These are phyloP conservation scores for Coemansia erecta DNA, from an alignment of 192 early-diverging fungal genomes.

Conservation along the genomic window DNA sequence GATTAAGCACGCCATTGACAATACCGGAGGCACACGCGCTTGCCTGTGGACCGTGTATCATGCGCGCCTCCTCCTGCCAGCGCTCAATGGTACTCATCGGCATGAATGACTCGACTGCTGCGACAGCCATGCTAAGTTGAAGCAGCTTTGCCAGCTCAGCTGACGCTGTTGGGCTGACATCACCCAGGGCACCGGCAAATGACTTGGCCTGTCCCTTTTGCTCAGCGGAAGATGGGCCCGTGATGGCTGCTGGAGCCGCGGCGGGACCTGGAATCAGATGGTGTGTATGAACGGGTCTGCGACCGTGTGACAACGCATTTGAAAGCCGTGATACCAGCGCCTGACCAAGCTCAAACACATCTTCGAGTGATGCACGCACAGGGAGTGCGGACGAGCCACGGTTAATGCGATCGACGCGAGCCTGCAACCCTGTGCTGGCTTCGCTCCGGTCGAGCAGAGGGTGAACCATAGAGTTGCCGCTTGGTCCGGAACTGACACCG, in stretches of 20 bases:
- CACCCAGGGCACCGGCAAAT: conserved; percentile 22
- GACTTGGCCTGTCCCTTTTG: conserved; percentile 2
- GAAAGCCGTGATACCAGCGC: conserved; percentile 37
- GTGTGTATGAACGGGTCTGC: conserved; percentile 36
- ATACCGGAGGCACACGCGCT: conserved; percentile 62
- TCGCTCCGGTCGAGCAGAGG: conserved; percentile 34
- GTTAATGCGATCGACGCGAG: conserved; percentile 42
- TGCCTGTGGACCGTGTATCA: conserved; percentile 69
- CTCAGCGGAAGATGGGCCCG: conserved; percentile 6
- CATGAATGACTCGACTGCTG: conserved; percentile 67
- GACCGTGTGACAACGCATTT: conserved; percentile 27
- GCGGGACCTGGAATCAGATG: conserved; percentile 16
- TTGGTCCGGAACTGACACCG: conserved; percentile 6
- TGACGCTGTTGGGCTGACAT: conserved; percentile 10
- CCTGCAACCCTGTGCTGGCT: conserved; percentile 22
- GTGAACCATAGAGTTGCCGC: conserved; percentile 36
- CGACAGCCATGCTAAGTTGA: conserved; percentile 26
- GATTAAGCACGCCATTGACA: conserved; percentile 64
- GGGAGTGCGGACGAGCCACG: conserved; percentile 31
- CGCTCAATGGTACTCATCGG: conserved; percentile 72
- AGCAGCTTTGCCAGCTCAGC: conserved; percentile 34
- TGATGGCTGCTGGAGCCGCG: conserved; percentile 16
- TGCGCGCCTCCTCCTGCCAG: conserved; percentile 83
- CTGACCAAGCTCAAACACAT: conserved; percentile 40
- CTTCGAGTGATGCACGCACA: conserved; percentile 26